Evolutionary conservation across 495 filamentous ascomycete genomes (phyloP).

Genomic region (Stereocaulon alpinum): DNA sequence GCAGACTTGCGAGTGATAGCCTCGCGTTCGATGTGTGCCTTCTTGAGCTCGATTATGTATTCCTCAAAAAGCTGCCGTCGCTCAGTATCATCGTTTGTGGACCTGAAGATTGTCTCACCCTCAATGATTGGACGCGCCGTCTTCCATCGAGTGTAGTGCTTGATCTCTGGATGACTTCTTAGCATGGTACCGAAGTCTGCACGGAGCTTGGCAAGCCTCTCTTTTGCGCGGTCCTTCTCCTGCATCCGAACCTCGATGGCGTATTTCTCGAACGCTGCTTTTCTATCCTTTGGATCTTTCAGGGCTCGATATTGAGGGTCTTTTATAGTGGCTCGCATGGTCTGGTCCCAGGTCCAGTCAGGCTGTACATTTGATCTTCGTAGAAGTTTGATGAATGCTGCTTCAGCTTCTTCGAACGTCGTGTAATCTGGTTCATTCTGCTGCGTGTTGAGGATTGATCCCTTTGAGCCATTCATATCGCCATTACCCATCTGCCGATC

Average conservation of each 20-base stretch:
- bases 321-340: constrained; percentile 79
- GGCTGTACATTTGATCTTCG: constrained; percentile 74
- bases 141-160: constrained; percentile 96
- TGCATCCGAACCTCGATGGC: constrained; percentile 79
- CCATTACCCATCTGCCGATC: constrained; percentile 62
- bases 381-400: constrained; percentile 85
- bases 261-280: constrained; percentile 92
- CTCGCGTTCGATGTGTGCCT: constrained; percentile 64
- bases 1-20: constrained; percentile 62
- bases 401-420: constrained; percentile 83
- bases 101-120: constrained; percentile 88
- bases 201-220: constrained; percentile 85
- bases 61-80: constrained; percentile 90
- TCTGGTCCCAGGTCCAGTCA: constrained; percentile 88
- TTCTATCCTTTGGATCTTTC: constrained; percentile 87
- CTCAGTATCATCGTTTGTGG: constrained; percentile 79
- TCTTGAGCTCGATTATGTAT: constrained; percentile 77
- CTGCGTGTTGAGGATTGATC: constrained; percentile 50
- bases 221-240: constrained; percentile 91
- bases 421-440: constrained; percentile 74
- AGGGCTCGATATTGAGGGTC: constrained; percentile 90
- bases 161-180: constrained; percentile 93
- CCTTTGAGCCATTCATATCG: constrained; percentile 48
- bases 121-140: constrained; percentile 91
- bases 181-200: constrained; percentile 94